Base-by-base conservation (phyloP, 768 basidiomycete genomes). In the Mycena latifolia region DNA sequence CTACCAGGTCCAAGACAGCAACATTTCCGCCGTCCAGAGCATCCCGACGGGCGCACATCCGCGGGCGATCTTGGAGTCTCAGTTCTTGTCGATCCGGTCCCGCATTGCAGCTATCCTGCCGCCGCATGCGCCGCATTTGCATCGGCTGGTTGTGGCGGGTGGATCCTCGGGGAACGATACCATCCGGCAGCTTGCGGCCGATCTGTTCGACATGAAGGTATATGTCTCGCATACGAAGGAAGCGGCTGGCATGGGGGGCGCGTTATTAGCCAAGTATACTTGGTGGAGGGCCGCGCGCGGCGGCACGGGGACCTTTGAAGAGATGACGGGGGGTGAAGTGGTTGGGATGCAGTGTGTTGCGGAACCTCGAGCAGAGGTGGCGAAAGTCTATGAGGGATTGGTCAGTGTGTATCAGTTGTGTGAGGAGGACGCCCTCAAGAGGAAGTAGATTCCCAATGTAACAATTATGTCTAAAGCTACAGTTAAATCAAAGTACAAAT, bases 11-110 rank as follows among this genome's bases (percentile, higher is more conserved):
- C 53, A 75, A 48, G 71, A 69, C 11, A 65, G 72, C 35, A 73
- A 64, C 46, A 74, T 75, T 2, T 73, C 79, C 24, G 50, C 69
- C 5, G 69, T 79, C n/a, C 75, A 81, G 22, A 72, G 76, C 43
- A 77, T 87, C 17, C 87, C 86, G 0, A 70, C 70, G 12, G 67
- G 76, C 18, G 80, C 85, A 1, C 90, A 93, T 72, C 86, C 92
- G 20, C 88, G 92, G 28, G 90, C 91, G 18, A 91, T 96, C 64
- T 79, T 96, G 63, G 93, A 95, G 75, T 92, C 92, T 0, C 94
- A 96, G 74, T 87, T 96, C 72, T 80, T 96, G 60, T 92, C 92
- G 24, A 94, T 95, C 77, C 84, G 86, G 54, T 88, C 89, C 20
- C 86, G 93, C 48, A 86, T 94, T 31, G 80, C 82, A 5, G 87